A percentile compares a stretch with the other conserved stretches of the same genome.
Evolutionary conservation across 495 filamentous ascomycete species (phyloP).

Genomic region (Podospora pseudoanserina): DNA sequence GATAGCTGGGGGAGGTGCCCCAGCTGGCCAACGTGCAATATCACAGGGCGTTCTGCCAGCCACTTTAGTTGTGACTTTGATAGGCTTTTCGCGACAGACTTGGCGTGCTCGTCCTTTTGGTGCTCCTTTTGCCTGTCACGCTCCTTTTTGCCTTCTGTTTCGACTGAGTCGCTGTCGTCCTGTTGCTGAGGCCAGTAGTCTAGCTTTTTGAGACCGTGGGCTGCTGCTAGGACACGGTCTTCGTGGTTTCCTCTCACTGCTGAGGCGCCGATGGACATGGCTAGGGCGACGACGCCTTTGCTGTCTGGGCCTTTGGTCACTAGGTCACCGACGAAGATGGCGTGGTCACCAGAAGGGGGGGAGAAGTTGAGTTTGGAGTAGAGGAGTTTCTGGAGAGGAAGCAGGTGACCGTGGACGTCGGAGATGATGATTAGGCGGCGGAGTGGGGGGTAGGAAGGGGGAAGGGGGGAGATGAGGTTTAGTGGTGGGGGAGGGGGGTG

Average conservation of each 20-base stretch:
- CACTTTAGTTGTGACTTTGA: slow-evolving; percentile 58
- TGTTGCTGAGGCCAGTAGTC: slow-evolving; percentile 13
- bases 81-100: slow-evolving; percentile 35
- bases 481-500: slow-evolving; percentile 31
- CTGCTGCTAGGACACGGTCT: slow-evolving; percentile 60
- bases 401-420: slow-evolving; percentile 83
- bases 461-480: slow-evolving; percentile 35
- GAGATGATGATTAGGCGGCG: slow-evolving; percentile 68
- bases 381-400: slow-evolving; percentile 63
- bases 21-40: slow-evolving; percentile 63
- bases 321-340: slow-evolving; percentile 80
- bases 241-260: slow-evolving; percentile 94
- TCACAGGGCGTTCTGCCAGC: slow-evolving; percentile 67
- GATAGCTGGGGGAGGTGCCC: neutral
- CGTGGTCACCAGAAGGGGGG: slow-evolving; percentile 57
- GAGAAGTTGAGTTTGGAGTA: slow-evolving; percentile 60
- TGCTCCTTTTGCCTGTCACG: slow-evolving; percentile 26
- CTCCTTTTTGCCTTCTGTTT: slow-evolving; percentile 24
- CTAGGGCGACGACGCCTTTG: slow-evolving; percentile 69
- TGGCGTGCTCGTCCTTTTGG: slow-evolving; percentile 30
- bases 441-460: slow-evolving; percentile 33
- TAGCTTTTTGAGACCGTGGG: slow-evolving; percentile 9
- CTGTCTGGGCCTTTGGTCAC: slow-evolving; percentile 88
- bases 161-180: slow-evolving; percentile 12
- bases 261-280: slow-evolving; percentile 63